Evolutionary conservation across 2,329 filamentous ascomycete genomes (phyloP), one percentile per base, ranked within the genome.

Genomic region (Cladobotryum protrusum): DNA sequence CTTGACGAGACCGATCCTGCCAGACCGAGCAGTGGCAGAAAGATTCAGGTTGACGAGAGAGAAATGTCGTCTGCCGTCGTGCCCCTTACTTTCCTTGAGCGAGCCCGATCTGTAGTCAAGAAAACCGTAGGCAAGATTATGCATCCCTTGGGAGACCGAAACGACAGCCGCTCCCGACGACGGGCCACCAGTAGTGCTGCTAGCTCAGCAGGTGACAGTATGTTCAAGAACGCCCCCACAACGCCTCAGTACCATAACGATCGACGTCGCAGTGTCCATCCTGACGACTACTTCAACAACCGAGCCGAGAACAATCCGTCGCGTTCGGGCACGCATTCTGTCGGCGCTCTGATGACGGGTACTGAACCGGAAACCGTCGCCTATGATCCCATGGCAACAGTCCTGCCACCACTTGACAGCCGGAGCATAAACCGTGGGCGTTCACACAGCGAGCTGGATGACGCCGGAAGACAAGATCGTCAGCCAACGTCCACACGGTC

Each of bases 1-100:
- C 81, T 96, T n/a, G 89, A 96, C 59, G 89, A 95, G 55, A 96
- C 91, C 1, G 92, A 97, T 61, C 90, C 91, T 2, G 84, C 82
- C 35, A 80, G 85, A 34, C 85, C 85, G 52, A 85, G 83, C 32
- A 82, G 87, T 50, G 90, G 89, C 57, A 84, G 86, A 63, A 89
- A 83, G 67, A 97, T 99, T 60, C 86, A 96, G 65, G 89, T 97
- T 43, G 91, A 95, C 52, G 89, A 89, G 57, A 84, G 84, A 62
- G 93, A 99, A 68, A 83, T 99, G 61, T 91, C 89, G 42, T 82
- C 83, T 49, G 93, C 93, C 50, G 93, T 99, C 49, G 86, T 95
- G 14, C 91, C 91, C 34, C 82, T 96, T 45, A 91, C 86, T 7
- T 83, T 96, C 54, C 76, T 97, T 17, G 89, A 96, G 62, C 85